Evolutionary conservation across 1,284 basidiomycete species (phyloP), one percentile per base, ranked within the genome.

Genomic region (Cystobasidium pallidum): DNA sequence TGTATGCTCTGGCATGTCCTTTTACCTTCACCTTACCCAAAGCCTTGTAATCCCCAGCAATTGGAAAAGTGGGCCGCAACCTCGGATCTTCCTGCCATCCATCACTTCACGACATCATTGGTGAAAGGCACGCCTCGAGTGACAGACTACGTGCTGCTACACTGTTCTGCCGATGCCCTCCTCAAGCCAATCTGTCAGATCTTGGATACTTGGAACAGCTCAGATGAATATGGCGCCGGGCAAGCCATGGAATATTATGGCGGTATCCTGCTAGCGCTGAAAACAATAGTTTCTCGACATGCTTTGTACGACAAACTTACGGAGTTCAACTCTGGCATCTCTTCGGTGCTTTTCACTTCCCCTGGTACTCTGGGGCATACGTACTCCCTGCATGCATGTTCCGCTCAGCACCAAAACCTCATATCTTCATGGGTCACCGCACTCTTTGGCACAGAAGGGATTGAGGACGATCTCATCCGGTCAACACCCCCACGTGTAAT

Each of bases 401-500:
- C 73, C 0, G 75, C 76, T 4, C 78, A 80, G 3, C 78, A 83
- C 54, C 75, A 78, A 4, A 74, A 75, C 0, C 80, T 80, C 0
- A 75, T 82, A 11, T 73, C 73, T 1, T 76, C 80, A 0, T 82
- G 81, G 81, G 77, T 82, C 45, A 73, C 75, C 2, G 81, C 80
- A 0, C 75, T 82, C 1, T 81, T 80, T 55, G 81, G 81, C 21
- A 75, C 76, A 52, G 81, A 82, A 57, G 81, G 81, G 0, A 82
- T 82, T 58, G 79, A 79, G 10, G 81, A 82, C 64, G 81, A 82
- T 15, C 76, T 82, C 21, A 79, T 81, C 55, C 75, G 79, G 24
- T 76, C 82, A 2, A 85, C 84, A 0, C 78, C 82, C 0, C 83
- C 84, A 0, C 78, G 78, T 13, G 79, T 79, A 0, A 79, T 85